Evolutionary conservation across 495 filamentous ascomycete species (phyloP).

Genomic region (Articulospora tetracladia): DNA sequence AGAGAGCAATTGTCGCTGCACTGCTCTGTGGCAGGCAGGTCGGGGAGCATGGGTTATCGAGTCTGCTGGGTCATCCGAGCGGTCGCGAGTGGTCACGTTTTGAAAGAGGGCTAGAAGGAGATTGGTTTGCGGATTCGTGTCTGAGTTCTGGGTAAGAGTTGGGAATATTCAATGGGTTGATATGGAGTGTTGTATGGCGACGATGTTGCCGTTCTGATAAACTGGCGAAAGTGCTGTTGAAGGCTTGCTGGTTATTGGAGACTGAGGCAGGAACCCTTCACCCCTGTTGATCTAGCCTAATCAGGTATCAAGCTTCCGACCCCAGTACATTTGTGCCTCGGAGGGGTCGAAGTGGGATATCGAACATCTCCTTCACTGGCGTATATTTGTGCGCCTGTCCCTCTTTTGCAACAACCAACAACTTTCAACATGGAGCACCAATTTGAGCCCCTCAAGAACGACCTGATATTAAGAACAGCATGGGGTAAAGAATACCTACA

Average conservation of each 20-base stretch:
- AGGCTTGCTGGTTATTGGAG: not conserved
- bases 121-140: no score
- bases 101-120: not conserved
- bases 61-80: slow-evolving; percentile 1
- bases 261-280: not conserved
- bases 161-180: not conserved
- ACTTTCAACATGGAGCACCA: slow-evolving; percentile 50
- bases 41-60: slow-evolving; percentile 29
- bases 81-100: not conserved
- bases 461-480: slow-evolving; percentile 82
- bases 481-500: slow-evolving; percentile 55
- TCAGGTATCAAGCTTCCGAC: not conserved
- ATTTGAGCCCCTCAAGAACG: slow-evolving; percentile 84
- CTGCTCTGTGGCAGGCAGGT: slow-evolving; percentile 37
- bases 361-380: not conserved
- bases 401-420: not conserved
- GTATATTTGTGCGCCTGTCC: not conserved
- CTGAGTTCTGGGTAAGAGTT: not conserved
- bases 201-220: not conserved
- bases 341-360: slow-evolving; percentile 1
- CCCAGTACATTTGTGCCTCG: not conserved
- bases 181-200: not conserved
- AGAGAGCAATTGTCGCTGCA: slow-evolving; percentile 31
- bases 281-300: not conserved
- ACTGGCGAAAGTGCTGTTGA: not conserved